Conservation (phyloP, 139 green algal species). For the Dunaliella primolecta region DNA sequence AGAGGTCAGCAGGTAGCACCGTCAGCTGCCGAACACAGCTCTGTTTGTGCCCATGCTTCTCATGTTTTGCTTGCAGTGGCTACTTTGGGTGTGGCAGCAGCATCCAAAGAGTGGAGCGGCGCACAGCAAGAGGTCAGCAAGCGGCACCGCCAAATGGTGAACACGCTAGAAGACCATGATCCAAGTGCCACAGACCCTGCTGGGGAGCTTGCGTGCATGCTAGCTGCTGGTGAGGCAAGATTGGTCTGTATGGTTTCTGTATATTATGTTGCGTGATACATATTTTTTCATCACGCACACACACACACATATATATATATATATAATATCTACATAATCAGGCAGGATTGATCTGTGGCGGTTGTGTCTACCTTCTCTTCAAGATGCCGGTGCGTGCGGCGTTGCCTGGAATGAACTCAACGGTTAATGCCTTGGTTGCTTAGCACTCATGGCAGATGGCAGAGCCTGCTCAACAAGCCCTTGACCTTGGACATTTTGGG, state of each 20-base stretch:
- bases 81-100: constrained; percentile 17
- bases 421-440: no score
- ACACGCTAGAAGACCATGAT: constrained; percentile 14
- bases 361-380: no score
- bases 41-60: no score
- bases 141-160: constrained; percentile 28
- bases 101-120: constrained; percentile 24
- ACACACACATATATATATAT: no score
- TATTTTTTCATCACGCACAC: no score
- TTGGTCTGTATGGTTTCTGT: not conserved
- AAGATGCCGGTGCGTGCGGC: no score
- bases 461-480: no score
- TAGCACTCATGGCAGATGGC: no score
- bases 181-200: constrained; percentile 11
- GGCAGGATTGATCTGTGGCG: no score
- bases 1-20: constrained; percentile 27
- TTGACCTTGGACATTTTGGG: no score
- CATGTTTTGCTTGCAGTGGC: constrained; percentile 10
- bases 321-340: no score
- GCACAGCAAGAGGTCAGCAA: constrained; percentile 26
- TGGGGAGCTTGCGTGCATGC: constrained; percentile 27
- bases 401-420: no score
- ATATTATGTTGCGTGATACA: not conserved
- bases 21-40: constrained; percentile 27
- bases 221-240: constrained; percentile 19